Evolutionary conservation across 768 basidiomycete genomes (phyloP), one percentile per base, ranked within the genome.

Genomic region (Russula vinacea): DNA sequence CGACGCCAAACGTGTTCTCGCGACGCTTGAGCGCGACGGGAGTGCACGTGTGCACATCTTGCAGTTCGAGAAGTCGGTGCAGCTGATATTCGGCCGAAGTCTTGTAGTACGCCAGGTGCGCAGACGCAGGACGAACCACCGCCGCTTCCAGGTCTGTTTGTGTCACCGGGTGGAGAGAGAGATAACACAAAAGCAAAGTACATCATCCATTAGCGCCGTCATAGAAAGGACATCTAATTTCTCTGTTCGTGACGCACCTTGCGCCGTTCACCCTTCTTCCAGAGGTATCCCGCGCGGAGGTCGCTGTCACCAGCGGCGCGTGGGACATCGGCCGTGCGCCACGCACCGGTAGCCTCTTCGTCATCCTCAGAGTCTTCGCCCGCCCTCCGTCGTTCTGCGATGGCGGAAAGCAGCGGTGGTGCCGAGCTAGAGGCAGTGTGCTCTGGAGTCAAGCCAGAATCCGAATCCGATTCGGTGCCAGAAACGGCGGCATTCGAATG

Each of bases 221-320:
- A 39, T 62, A 19, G 17, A 9, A n/a, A 49, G 39, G n/a, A 13
- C 13, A 32, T 56, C 44, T 22, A 19, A 5, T 8, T 19, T 49
- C 26, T 33, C 16, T 11, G 26, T n/a, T 49, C 35, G 29, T 50
- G 42, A 75, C 82, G 62, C 68, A 96, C 96, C 89, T 98, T 98
- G 75, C 97, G 80, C 62, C 94, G 83, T 76, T 97, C 93, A 69
- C 96, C 96, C 80, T 98, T 98, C 84, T 99, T 99, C 85, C 88
- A 90, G 57, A 98, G 78, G 78, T 97, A 98, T 1, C 96, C 97
- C 26, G 89, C 84, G 77, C 94, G 96, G 73, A 96, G 81, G 47
- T 91, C 86, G 54, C 80, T 83, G 71, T 88, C 88, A 62, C 86
- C 86, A 14, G 62, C 80, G 79, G 61, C 79, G 80, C 50, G 78